Conservation (phyloP, 306 rosid genomes). For the Pyrus betulifolia region DNA sequence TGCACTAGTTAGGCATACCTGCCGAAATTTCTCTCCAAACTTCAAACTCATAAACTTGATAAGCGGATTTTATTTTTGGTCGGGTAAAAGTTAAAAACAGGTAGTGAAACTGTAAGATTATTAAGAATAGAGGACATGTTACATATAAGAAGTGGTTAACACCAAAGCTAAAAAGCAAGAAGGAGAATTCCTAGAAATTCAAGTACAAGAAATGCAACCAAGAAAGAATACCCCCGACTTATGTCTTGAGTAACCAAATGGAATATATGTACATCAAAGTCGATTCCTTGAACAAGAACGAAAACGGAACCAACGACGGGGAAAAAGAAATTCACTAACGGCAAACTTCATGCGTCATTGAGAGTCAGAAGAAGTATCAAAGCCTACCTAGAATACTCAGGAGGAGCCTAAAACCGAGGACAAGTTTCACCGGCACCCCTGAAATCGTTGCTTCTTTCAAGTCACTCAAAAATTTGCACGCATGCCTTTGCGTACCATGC, state of each 20-base stretch:
- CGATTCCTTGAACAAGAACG: conserved; percentile 25
- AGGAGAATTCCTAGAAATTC: conserved; percentile 14
- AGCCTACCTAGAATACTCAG: conserved; percentile 37
- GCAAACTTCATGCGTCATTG: conserved; percentile 44
- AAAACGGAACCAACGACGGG: background rate
- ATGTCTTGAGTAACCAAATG: conserved; percentile 53
- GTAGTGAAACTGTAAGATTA: background rate
- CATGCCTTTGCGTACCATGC: conserved; percentile 48
- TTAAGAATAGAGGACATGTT: background rate
- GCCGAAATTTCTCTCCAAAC: too few relatives aligned
- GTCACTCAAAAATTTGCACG: conserved; percentile 52
- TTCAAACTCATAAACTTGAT: too few relatives aligned
- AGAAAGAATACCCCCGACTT: conserved; percentile 55
- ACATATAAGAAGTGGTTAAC: background rate
- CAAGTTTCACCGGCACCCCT: conserved; percentile 36
- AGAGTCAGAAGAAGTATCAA: conserved; percentile 57
- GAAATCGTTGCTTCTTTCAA: conserved; percentile 45
- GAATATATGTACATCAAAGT: conserved; percentile 66
- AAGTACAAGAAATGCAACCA: conserved; percentile 28
- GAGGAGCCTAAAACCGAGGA: conserved; percentile 37
- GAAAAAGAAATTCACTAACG: conserved; percentile 8
- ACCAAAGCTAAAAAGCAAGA: conserved; percentile 7
- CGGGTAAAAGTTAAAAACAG: too few relatives aligned
- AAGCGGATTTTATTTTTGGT: too few relatives aligned
- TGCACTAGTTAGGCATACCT: too few relatives aligned